phyloP scores from a whole-genome alignment of 2,329 filamentous ascomycete genomes.

The Aspergillus ustus region DNA sequence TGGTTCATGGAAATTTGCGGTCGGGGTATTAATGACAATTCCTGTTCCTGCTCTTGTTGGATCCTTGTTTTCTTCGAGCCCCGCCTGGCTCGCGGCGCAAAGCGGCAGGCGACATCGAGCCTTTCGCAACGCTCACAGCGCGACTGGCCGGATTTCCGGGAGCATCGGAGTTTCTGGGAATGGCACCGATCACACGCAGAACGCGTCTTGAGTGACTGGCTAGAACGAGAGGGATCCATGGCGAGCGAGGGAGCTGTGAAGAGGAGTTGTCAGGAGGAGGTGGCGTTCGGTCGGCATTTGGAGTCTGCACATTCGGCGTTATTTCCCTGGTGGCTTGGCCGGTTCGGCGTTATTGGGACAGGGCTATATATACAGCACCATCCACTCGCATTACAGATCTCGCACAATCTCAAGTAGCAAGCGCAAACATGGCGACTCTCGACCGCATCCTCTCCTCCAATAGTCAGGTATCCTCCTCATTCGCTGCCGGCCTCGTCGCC shows the following conservation, averaged over 20 bases:
- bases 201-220: neutral
- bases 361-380: neutral
- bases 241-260: neutral
- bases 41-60: no score
- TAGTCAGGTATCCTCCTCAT: neutral
- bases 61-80: neutral
- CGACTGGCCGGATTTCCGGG: neutral
- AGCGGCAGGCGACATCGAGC: neutral
- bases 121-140: neutral
- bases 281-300: neutral
- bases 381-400: no score
- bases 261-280: neutral
- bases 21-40: neutral
- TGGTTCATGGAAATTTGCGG: neutral
- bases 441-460: neutral
- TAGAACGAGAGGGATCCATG: neutral
- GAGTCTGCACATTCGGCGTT: neutral
- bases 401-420: neutral
- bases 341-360: neutral
- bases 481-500: slow-evolving; percentile 45
- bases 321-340: neutral
- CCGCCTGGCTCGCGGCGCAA: neutral
- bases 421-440: neutral
- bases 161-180: neutral
- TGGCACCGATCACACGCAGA: neutral